Percentiles rank a stretch among this genome's conserved stretches.
Evolutionary conservation across 116 monocot species (phyloP).

Genomic region (Zostera marina): DNA sequence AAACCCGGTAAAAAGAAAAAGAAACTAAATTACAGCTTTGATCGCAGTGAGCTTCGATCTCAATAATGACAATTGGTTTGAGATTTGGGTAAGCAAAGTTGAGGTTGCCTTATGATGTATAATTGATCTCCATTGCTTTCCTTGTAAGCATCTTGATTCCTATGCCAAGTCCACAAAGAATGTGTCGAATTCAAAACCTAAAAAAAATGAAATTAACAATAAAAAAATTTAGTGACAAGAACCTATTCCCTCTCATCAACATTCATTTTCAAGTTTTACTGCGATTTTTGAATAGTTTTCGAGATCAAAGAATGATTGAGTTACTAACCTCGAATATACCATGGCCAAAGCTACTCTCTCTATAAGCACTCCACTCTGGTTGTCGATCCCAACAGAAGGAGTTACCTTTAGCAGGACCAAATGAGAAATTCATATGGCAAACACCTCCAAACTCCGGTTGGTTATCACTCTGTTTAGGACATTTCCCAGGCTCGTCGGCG

Average conservation of each 20-base stretch:
- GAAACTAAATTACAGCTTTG: too few species aligned
- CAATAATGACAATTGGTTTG: not conserved
- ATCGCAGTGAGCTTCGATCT: too few species aligned
- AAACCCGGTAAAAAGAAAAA: too few species aligned
- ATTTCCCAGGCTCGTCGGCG: conserved; percentile 72
- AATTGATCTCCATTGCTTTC: conserved; percentile 63
- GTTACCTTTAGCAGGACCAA: conserved; percentile 61
- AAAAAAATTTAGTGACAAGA: too few species aligned
- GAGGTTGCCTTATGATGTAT: conserved; percentile 67
- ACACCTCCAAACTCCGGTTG: conserved; percentile 49
- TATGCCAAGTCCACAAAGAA: conserved; percentile 92
- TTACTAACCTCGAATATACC: conserved; percentile 64
- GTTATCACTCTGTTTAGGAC: conserved; percentile 35
- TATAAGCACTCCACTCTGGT: conserved; percentile 75
- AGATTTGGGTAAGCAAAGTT: conserved; percentile 17
- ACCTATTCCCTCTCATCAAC: too few species aligned
- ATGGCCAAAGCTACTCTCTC: conserved; percentile 94
- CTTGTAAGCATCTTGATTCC: conserved; percentile 61
- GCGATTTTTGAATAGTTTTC: not conserved
- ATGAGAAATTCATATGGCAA: conserved; percentile 67
- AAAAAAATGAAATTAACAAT: not conserved
- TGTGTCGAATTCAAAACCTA: conserved; percentile 79
- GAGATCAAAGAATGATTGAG: not conserved
- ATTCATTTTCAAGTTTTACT: too few species aligned
- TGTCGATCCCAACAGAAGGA: conserved; percentile 88